Conservation (phyloP, 139 green algal genomes). For the Chlorella ohadii region DNA sequence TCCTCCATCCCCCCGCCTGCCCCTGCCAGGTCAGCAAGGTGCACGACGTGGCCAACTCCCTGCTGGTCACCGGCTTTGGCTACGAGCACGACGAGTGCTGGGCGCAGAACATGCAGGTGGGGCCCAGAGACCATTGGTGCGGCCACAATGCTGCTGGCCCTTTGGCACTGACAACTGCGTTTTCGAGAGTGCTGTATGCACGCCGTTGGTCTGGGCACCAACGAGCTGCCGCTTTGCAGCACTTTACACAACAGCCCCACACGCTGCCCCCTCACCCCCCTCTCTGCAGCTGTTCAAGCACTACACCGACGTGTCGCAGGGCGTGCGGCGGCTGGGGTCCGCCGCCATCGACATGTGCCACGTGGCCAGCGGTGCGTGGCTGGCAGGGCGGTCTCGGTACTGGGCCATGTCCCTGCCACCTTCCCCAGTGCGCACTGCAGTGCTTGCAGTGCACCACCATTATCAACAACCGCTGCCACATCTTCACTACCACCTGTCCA, state of each 20-base stretch:
- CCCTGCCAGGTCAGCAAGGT: conserved; percentile 31
- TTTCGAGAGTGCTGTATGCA: too few relatives aligned
- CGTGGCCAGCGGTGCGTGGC: conserved; percentile 71
- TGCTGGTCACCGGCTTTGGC: conserved; percentile 90
- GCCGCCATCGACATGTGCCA: conserved; percentile 93
- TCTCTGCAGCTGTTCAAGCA: conserved; percentile 82
- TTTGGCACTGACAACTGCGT: too few relatives aligned
- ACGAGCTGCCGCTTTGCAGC: too few relatives aligned
- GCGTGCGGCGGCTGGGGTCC: conserved; percentile 87
- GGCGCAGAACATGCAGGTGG: conserved; percentile 75
- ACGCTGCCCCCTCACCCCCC: too few relatives aligned
- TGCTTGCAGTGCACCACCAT: background rate
- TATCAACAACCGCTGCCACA: background rate
- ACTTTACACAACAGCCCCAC: too few relatives aligned
- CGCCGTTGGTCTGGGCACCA: too few relatives aligned
- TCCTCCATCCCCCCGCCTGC: background rate
- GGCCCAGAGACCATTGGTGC: too few relatives aligned
- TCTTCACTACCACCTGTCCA: too few relatives aligned
- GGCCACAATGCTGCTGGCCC: too few relatives aligned
- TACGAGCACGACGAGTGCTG: conserved; percentile 89
- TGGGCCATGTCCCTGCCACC: too few relatives aligned
- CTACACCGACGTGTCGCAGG: conserved; percentile 83
- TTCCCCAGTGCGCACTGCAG: too few relatives aligned
- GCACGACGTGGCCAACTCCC: conserved; percentile 42
- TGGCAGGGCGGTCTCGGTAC: too few relatives aligned